Base-by-base conservation (phyloP, 75 land plant species). In the Selaginella moellendorffii region DNA sequence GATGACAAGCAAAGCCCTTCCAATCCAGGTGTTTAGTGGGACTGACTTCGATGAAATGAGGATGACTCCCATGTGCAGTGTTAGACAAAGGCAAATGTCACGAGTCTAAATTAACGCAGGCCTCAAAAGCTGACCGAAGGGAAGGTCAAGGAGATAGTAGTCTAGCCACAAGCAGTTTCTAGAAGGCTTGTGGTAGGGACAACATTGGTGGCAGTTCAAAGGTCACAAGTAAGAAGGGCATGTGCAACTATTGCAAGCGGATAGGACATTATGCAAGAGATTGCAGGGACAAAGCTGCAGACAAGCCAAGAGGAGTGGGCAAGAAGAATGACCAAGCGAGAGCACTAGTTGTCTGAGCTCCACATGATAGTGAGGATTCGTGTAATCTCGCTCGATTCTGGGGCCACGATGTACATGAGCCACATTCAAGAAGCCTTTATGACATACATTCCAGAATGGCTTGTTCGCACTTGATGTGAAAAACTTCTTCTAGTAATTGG, bases 201-300 rank as follows among this genome's bases (percentile, higher is more conserved):
- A 36, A 36, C 46, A 36, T 36, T 36, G 46, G 46, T 36, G 46
- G 46, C 46, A 36, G 14, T 36, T 36, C 46, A 36, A 36, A 36
- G 46, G 46, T 36, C 46, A 36, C 46, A 36, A 36, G 46, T 36
- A 36, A 36, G 46, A 36, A 36, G 46, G 46, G 46, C n/a, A n/a
- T 36, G 46, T 36, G 46, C 14, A 36, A 14, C 46, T 36, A 36
- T 36, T 36, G 46, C 46, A 36, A 36, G 46, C 46, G 46, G 46
- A 36, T 36, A 14, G 46, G 46, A 36, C 46, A 36, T 36, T 36
- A n/a, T n/a, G n/a, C n/a, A n/a, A n/a, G 46, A 36, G 46, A 36
- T 5, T 36, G 46, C 14, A 36, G 46, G 14, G 46, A 36, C 46
- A 36, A 36, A 36, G 46, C 46, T 36, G 14, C 14, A 36, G 46